Percentiles rank a stretch among this genome's conserved stretches.
These are phyloP conservation scores for Curvularia sp. DNA, from an alignment of 2,329 filamentous ascomycete species.

Conservation along the genomic window DNA sequence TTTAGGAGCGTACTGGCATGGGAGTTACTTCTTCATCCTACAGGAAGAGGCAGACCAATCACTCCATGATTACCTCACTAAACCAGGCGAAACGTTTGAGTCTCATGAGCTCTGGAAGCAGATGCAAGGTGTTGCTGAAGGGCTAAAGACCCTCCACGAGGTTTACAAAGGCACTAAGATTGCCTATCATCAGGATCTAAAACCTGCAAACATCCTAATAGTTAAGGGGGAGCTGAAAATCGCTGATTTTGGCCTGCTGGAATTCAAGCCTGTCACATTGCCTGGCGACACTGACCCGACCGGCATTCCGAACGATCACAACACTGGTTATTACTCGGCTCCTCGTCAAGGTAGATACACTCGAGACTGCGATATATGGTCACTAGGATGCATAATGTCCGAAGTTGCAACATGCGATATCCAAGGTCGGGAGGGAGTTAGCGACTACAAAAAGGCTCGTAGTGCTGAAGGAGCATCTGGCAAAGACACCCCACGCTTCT, in stretches of 20 bases:
- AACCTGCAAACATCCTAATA: constrained; percentile 24
- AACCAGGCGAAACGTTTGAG: constrained; percentile 14
- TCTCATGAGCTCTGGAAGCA: constrained; percentile 23
- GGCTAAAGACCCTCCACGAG: constrained; percentile 15
- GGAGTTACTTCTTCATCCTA: constrained; percentile 19
- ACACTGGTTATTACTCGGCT: constrained; percentile 20
- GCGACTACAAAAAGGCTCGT: constrained; percentile 17
- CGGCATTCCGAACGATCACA: constrained; percentile 18
- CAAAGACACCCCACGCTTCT: constrained; percentile 17
- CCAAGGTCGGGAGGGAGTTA: constrained; percentile 15
- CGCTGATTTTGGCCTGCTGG: constrained; percentile 24
- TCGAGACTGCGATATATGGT: constrained; percentile 21
- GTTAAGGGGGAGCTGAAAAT: constrained; percentile 21
- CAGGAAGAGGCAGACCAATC: constrained; percentile 19
- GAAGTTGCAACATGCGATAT: constrained; percentile 20
- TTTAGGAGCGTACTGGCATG: constrained; percentile 22
- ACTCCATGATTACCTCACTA: constrained; percentile 20
- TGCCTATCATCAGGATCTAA: constrained; percentile 24
- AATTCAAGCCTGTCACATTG: constrained; percentile 16
- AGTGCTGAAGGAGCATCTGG: constrained; percentile 3
- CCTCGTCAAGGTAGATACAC: constrained; percentile 20
- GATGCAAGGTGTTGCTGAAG: constrained; percentile 20
- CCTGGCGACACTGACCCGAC: constrained; percentile 14
- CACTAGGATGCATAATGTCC: constrained; percentile 21
- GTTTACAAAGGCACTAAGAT: constrained; percentile 20